Conservation (phyloP, 2,329 filamentous ascomycete species). For the Xylaria sp. region DNA sequence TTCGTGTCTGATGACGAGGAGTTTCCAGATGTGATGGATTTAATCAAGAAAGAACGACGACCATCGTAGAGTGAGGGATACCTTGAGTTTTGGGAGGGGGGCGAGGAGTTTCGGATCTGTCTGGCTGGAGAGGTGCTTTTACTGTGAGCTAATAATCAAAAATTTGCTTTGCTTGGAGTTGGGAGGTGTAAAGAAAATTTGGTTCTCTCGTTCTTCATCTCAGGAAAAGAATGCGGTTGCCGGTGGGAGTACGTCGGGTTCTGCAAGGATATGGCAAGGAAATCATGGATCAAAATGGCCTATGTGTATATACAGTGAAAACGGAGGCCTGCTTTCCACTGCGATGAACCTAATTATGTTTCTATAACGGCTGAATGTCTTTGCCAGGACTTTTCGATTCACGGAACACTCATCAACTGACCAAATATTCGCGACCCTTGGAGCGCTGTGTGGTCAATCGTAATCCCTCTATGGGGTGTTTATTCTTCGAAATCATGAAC, state of each 20-base stretch:
- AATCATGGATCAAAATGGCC: neutral
- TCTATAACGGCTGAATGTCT: neutral
- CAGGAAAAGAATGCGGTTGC: neutral
- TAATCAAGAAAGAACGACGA: constrained; percentile 11
- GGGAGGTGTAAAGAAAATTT: neutral
- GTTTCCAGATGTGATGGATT: constrained; percentile 6
- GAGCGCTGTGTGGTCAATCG: neutral
- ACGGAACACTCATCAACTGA: neutral
- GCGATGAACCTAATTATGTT: no score
- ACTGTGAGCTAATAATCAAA: neutral
- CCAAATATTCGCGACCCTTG: neutral
- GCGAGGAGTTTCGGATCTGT: neutral
- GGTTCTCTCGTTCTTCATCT: neutral
- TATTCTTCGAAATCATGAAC: neutral
- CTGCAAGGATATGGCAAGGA: neutral
- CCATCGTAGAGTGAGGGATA: neutral
- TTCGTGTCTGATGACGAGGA: constrained; percentile 3
- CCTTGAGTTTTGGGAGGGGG: neutral
- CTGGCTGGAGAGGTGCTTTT: neutral
- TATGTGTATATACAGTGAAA: neutral
- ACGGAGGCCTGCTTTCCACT: neutral
- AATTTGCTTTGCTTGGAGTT: constrained; percentile 15
- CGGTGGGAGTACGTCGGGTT: neutral
- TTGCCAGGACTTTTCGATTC: neutral
- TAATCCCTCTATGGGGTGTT: neutral